phyloP scores from a whole-genome alignment of 257 asterid genomes.

The Capsicum rhomboideum region DNA sequence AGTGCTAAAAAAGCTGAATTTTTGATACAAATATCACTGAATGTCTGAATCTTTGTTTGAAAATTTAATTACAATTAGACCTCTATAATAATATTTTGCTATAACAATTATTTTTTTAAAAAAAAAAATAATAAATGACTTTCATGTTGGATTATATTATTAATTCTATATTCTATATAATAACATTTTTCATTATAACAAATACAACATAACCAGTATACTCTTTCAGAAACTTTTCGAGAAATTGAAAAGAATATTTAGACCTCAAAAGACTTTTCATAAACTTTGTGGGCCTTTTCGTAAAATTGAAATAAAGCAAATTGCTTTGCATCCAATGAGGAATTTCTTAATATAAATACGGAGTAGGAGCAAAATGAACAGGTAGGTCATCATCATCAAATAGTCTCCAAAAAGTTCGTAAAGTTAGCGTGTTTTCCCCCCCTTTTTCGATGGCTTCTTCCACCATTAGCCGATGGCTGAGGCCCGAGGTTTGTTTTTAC shows the following conservation, averaged over 20 bases:
- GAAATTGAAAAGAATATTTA: neutral
- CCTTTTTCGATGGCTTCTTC: conserved; percentile 46
- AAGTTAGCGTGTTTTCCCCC: neutral
- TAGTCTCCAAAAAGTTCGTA: neutral
- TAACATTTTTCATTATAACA: no score
- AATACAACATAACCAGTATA: no score
- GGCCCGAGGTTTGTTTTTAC: conserved; percentile 59
- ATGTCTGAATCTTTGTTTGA: neutral
- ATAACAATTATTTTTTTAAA: no score
- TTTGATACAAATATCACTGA: neutral
- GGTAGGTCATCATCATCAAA: neutral
- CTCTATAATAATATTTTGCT: no score
- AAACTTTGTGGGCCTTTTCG: neutral
- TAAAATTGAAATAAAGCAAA: neutral
- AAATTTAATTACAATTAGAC: no score
- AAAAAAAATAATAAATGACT: no score
- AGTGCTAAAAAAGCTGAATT: neutral
- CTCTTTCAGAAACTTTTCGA: no score
- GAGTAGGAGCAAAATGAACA: neutral
- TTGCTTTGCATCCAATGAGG: neutral
- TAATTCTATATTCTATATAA: no score
- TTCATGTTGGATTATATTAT: no score
- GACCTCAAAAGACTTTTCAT: neutral
- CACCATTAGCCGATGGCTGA: conserved; percentile 65
- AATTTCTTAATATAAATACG: neutral